These are phyloP conservation scores for Colletotrichum caudatum DNA, from an alignment of 2,329 filamentous ascomycete species.

Conservation along the genomic window DNA sequence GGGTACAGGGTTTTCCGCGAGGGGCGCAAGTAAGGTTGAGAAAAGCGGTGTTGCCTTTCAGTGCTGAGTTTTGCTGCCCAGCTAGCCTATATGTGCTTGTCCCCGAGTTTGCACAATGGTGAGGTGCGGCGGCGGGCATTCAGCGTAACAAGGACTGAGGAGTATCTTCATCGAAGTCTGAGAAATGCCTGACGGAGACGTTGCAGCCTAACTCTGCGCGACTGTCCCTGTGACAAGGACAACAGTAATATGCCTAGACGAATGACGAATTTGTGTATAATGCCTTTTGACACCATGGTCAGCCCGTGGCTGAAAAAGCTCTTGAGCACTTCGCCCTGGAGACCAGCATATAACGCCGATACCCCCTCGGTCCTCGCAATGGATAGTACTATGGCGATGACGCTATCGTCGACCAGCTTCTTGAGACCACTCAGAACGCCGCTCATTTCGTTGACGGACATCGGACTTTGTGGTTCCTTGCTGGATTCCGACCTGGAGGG, in stretches of 20 bases:
- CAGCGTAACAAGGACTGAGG: neutral
- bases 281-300: conserved; percentile 88
- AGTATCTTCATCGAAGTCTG: conserved; percentile 4
- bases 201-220: conserved; percentile 38
- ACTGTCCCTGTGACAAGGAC: conserved; percentile 17
- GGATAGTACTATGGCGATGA: conserved; percentile 72
- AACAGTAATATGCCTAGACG: conserved; percentile 72
- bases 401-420: conserved; percentile 57
- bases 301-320: conserved; percentile 88
- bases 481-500: neutral
- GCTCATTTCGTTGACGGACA: neutral
- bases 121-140: neutral
- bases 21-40: conserved; percentile 85
- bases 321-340: conserved; percentile 81
- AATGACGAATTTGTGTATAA: conserved; percentile 78
- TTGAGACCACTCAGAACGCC: conserved; percentile 30
- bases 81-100: no score
- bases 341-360: conserved; percentile 78
- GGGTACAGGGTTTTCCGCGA: conserved; percentile 91
- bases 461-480: conserved; percentile 4
- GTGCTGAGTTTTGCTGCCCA: conserved; percentile 62
- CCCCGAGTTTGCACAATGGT: neutral
- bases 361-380: conserved; percentile 74
- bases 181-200: conserved; percentile 23
- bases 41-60: conserved; percentile 85